Evolutionary conservation across 371 early-diverging fungal species (phyloP).

Genomic region (Mortierella sp.): DNA sequence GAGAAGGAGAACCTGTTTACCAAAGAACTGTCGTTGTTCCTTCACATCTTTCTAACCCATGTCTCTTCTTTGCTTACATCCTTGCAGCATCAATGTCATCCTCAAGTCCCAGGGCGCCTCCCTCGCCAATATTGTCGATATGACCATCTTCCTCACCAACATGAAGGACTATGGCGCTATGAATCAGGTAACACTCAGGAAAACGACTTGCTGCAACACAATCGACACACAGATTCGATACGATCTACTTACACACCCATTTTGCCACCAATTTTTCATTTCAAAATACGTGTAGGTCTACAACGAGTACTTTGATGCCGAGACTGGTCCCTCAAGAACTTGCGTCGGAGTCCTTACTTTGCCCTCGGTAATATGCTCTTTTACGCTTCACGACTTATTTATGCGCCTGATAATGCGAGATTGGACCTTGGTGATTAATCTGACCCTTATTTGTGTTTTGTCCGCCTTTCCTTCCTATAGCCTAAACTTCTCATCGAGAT

Average conservation of each 20-base stretch:
- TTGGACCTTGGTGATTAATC: neutral
- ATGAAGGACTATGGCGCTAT: conserved; percentile 76
- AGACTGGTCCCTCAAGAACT: conserved; percentile 67
- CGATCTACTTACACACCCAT: neutral
- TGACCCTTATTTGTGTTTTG: neutral
- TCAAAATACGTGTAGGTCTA: conserved; percentile 56
- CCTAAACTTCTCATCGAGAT: conserved; percentile 70
- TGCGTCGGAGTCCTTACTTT: conserved; percentile 67
- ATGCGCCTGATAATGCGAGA: too few relatives aligned
- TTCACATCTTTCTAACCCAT: neutral
- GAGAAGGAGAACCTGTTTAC: neutral
- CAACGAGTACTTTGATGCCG: conserved; percentile 66
- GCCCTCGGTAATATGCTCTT: conserved; percentile 55
- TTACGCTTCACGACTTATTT: neutral
- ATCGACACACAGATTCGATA: neutral
- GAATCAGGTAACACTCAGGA: conserved; percentile 63
- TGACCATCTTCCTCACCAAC: conserved; percentile 78
- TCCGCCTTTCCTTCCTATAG: conserved; percentile 9
- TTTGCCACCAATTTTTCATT: neutral
- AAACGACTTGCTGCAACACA: neutral
- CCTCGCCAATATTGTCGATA: conserved; percentile 70
- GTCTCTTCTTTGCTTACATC: too few relatives aligned
- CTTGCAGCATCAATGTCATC: conserved; percentile 67
- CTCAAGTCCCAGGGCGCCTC: conserved; percentile 64
- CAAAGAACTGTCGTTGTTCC: neutral